Conservation (phyloP, 352 stramenopile species). For the Peronospora destructor region DNA sequence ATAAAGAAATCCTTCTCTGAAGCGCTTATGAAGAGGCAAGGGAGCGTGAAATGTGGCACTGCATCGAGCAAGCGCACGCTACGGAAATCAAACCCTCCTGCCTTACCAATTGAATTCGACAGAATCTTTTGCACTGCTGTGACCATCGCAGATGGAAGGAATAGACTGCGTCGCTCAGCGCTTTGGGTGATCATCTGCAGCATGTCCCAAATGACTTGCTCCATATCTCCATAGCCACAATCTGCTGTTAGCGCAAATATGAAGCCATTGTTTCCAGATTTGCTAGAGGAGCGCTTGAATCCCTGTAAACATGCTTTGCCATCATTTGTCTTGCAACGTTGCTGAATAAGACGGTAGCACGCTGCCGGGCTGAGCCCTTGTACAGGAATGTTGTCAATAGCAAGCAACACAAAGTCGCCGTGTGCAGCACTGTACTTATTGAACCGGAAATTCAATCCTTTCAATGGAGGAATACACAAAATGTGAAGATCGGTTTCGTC, state of each 20-base stretch:
- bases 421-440: constrained; percentile 47
- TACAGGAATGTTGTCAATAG: constrained; percentile 43
- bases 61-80: constrained; percentile 50
- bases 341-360: constrained; percentile 37
- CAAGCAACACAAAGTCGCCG: constrained; percentile 64
- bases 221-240: constrained; percentile 67
- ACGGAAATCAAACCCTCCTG: constrained; percentile 44
- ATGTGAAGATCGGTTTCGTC: constrained; percentile 30
- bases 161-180: constrained; percentile 58
- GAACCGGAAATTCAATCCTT: constrained; percentile 45
- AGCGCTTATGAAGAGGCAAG: constrained; percentile 62
- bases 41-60: constrained; percentile 32
- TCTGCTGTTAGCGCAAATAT: constrained; percentile 56
- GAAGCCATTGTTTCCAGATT: constrained; percentile 33
- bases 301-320: constrained; percentile 20
- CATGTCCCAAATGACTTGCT: constrained; percentile 72
- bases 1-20: constrained; percentile 73
- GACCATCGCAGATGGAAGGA: constrained; percentile 58
- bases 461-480: constrained; percentile 42
- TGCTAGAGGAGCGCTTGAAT: constrained; percentile 21
- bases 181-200: constrained; percentile 61
- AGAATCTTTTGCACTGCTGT: constrained; percentile 63
- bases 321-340: constrained; percentile 15
- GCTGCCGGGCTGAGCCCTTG: constrained; percentile 30
- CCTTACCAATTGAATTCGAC: constrained; percentile 55